Evolutionary conservation across 306 rosid species (phyloP), one percentile per base, ranked within the genome.

Genomic region (Citrullus amarus): DNA sequence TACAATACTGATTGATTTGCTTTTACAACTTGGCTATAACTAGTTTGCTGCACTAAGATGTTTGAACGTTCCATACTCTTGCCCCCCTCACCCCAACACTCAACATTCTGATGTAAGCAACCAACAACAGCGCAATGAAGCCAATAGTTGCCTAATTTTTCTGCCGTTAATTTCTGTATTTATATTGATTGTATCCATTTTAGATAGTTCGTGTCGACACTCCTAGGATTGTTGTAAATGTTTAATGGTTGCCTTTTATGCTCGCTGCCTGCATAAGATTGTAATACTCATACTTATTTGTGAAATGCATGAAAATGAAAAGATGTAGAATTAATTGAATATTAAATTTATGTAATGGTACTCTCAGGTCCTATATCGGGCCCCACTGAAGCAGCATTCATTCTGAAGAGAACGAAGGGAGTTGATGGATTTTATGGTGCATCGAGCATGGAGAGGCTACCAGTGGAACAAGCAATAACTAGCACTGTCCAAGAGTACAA

Each of bases 381-480:
- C 82, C 98, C 98, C 50, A 78, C 79, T 59, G 95, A 92, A 75
- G 97, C 97, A 57, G 95, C 87, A 79, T 94, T 92, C 85, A 80
- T 90, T 84, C 87, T 90, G 78, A 90, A 87, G 92, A 90, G 87
- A 82, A 90, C 97, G 79, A 86, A 81, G 56, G 95, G 92, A 61
- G 98, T 94, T 76, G 92, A 92, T 84, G 97, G 98, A 59, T 94
- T 94, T 86, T 94, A 92, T 78, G 98, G 98, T 14, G 97, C 97
- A 51, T 94, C 97, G 76, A 94, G 97, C 82, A 85, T 94, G 90
- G 98, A 92, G 87, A 94, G 97, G 84, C 86, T 94, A 75, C 97
- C 97, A 0, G 98, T 94, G 68, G 98, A 92, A 80, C 93, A 88
- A 84, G 98, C 98, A 38, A 92, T 94, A 81, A 92, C 94, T 51